Evolutionary conservation across 2,329 filamentous ascomycete species (phyloP).

Genomic region (Trichoderma hamatum): DNA sequence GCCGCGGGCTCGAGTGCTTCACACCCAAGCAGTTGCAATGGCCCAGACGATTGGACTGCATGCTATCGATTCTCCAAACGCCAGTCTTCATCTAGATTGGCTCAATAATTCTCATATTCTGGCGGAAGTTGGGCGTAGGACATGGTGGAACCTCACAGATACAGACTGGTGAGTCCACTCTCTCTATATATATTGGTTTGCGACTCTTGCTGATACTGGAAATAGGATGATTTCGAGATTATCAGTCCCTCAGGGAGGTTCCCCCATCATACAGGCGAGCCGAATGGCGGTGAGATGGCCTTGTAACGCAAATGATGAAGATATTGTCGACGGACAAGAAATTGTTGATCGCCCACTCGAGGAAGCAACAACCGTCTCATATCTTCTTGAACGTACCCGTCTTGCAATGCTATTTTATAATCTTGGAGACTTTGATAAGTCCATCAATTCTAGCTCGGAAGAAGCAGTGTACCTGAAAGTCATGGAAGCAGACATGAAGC

Average conservation of each 20-base stretch:
- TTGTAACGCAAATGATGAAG: constrained; percentile 44
- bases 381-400: constrained; percentile 43
- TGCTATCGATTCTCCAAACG: constrained; percentile 40
- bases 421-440: constrained; percentile 38
- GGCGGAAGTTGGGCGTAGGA: constrained; percentile 45
- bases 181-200: neutral
- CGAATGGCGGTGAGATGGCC: constrained; percentile 46
- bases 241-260: constrained; percentile 40
- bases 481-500: constrained; percentile 39
- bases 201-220: neutral
- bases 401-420: constrained; percentile 43
- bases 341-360: constrained; percentile 37
- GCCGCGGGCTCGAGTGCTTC: constrained; percentile 38
- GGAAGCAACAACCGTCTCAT: constrained; percentile 42
- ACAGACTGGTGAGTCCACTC: constrained; percentile 43
- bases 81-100: constrained; percentile 19
- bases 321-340: constrained; percentile 39
- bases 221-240: constrained; percentile 44
- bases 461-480: constrained; percentile 40
- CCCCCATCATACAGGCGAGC: constrained; percentile 41
- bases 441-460: constrained; percentile 36
- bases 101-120: constrained; percentile 32
- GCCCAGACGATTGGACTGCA: constrained; percentile 44
- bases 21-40: constrained; percentile 35
- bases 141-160: constrained; percentile 50